Conservation (phyloP, 768 basidiomycete species). For the Pulveroboletus sp. region DNA sequence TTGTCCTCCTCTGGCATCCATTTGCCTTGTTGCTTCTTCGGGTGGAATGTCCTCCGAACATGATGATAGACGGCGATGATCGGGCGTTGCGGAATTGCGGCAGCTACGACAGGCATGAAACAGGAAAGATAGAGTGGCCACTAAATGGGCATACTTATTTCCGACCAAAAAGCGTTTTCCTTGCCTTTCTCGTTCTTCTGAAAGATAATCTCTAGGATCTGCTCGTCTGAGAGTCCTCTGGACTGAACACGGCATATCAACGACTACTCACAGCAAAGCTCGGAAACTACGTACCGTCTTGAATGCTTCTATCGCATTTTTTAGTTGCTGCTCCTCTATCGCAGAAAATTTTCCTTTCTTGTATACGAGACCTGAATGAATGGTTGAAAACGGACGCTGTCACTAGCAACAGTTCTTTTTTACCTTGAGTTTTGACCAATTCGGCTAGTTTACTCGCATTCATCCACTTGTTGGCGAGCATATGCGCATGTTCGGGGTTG, state of each 20-base stretch:
- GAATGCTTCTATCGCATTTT: conserved; percentile 59
- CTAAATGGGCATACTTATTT: conserved; percentile 54
- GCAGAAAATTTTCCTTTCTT: conserved; percentile 87
- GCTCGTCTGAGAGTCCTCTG: conserved; percentile 48
- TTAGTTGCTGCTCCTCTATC: conserved; percentile 65
- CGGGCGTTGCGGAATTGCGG: conserved; percentile 68
- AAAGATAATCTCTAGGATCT: conserved; percentile 63
- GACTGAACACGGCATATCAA: conserved; percentile 31
- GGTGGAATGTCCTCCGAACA: conserved; percentile 65
- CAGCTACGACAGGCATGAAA: conserved; percentile 40
- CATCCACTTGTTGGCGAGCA: conserved; percentile 79
- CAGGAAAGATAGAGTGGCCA: background rate
- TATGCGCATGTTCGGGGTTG: conserved; percentile 55
- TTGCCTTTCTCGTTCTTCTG: conserved; percentile 56
- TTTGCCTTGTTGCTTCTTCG: conserved; percentile 60
- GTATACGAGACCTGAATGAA: conserved; percentile 63
- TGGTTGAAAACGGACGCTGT: background rate
- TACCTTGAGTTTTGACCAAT: conserved; percentile 66
- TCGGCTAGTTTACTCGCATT: conserved; percentile 62
- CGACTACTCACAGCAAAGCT: background rate
- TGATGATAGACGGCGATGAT: conserved; percentile 84
- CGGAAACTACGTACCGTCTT: conserved; percentile 41
- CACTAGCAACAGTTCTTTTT: background rate
- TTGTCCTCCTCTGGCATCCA: conserved; percentile 69
- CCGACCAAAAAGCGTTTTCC: conserved; percentile 72